A percentile compares a stretch with the other conserved stretches of the same genome.
Evolutionary conservation across 169 alveolate species (phyloP).

Genomic region (Cryptosporidium bovis): DNA sequence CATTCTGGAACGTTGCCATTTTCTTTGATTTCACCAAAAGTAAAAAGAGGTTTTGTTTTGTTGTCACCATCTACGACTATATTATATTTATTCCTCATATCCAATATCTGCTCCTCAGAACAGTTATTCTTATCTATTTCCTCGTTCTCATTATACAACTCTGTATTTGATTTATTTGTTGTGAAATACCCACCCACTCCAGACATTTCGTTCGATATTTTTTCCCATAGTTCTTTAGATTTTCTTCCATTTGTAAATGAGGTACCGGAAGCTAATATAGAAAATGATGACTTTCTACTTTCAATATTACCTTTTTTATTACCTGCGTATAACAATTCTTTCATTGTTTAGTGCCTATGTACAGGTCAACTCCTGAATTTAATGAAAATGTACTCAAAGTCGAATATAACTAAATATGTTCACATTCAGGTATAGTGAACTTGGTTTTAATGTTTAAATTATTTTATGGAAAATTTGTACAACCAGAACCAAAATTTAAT

Average conservation of each 20-base stretch:
- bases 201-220: slow-evolving; percentile 26
- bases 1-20: slow-evolving; percentile 20
- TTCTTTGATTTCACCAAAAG: slow-evolving; percentile 45
- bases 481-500: too few relatives aligned
- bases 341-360: too few relatives aligned
- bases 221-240: slow-evolving; percentile 69
- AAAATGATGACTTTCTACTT: slow-evolving; percentile 37
- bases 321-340: too few relatives aligned
- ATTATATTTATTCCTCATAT: slow-evolving; percentile 25
- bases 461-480: too few relatives aligned
- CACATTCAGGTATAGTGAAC: too few relatives aligned
- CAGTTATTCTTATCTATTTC: not conserved
- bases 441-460: too few relatives aligned
- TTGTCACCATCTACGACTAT: slow-evolving; percentile 70
- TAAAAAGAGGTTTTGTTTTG: slow-evolving; percentile 12
- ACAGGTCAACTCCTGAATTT: too few relatives aligned
- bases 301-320: not conserved
- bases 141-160: not conserved
- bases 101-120: not conserved
- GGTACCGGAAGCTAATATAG: slow-evolving; percentile 64
- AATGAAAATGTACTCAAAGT: too few relatives aligned
- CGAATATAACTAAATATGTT: too few relatives aligned
- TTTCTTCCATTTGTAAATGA: slow-evolving; percentile 59
- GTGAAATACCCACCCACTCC: not conserved
- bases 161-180: not conserved